Percentiles rank a stretch among this genome's conserved stretches.
Conservation (phyloP, 768 basidiomycete genomes). For the Suillus cothurnatus region DNA sequence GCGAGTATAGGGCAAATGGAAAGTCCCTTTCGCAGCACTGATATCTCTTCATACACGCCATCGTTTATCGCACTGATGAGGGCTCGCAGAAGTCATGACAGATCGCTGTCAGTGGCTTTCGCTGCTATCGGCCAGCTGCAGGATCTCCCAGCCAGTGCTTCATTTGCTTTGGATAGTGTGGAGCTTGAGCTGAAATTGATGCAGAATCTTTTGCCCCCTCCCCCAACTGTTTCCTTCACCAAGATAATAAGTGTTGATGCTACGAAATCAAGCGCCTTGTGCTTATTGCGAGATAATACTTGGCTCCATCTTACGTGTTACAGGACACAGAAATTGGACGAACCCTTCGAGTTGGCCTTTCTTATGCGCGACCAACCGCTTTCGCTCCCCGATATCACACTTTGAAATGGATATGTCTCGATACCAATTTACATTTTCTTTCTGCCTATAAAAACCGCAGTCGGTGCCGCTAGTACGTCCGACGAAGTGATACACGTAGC, state of each 20-base stretch:
- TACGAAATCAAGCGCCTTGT: neutral
- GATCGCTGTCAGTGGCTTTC: neutral
- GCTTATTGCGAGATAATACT: neutral
- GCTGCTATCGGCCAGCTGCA: slow-evolving; percentile 12
- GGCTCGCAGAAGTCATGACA: neutral
- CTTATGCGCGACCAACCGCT: slow-evolving; percentile 2
- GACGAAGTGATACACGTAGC: neutral
- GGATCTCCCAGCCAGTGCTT: neutral
- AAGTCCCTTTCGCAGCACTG: no score
- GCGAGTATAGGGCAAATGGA: no score
- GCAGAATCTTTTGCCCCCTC: neutral
- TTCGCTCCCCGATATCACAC: slow-evolving; percentile 7
- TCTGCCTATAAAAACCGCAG: slow-evolving; percentile 22
- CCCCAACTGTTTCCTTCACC: slow-evolving; percentile 2
- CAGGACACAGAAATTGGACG: slow-evolving; percentile 3
- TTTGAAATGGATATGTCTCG: neutral
- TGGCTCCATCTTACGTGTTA: slow-evolving; percentile 27
- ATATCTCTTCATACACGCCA: no score
- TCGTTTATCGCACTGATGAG: no score
- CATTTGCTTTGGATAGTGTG: no score
- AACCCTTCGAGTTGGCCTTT: slow-evolving; percentile 17
- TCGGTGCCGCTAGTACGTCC: neutral
- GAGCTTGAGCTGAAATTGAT: no score
- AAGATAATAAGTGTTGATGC: neutral
- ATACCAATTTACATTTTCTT: slow-evolving; percentile 15